phyloP scores from a whole-genome alignment of 202 grass and related monocot species.

The Musa balbisiana region DNA sequence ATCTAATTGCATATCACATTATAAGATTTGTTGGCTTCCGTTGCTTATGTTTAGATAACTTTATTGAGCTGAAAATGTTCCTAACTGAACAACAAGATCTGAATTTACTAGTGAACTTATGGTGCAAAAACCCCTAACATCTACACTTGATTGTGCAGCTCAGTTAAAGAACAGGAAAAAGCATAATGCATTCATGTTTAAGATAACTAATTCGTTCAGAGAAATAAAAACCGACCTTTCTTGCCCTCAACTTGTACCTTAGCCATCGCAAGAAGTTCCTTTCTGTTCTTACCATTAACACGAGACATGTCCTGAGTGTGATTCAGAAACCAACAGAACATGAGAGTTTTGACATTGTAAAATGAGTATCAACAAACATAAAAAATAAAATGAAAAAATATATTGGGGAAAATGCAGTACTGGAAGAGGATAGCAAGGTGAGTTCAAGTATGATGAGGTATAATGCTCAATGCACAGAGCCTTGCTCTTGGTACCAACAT shows the following conservation, averaged over 20 bases:
- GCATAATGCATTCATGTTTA: background rate
- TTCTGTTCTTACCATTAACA: slow-evolving; percentile 94
- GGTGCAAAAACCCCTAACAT: too few relatives aligned
- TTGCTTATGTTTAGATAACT: too few relatives aligned
- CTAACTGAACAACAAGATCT: too few relatives aligned
- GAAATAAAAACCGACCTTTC: slow-evolving; percentile 54
- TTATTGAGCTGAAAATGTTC: too few relatives aligned
- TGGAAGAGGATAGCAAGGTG: slow-evolving; percentile 95
- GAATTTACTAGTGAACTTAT: too few relatives aligned
- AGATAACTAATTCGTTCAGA: background rate
- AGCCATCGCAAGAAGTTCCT: slow-evolving; percentile 96
- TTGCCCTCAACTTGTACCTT: slow-evolving; percentile 91
- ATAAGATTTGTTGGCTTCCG: too few relatives aligned
- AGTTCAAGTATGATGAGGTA: slow-evolving; percentile 81
- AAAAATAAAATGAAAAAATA: slow-evolving; percentile 1
- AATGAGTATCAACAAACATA: slow-evolving; percentile 1
- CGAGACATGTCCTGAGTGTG: slow-evolving; percentile 74
- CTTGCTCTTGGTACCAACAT: slow-evolving; percentile 96
- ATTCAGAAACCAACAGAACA: slow-evolving; percentile 21
- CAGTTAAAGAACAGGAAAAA: too few relatives aligned
- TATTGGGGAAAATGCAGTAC: slow-evolving; percentile 37
- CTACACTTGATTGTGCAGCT: too few relatives aligned
- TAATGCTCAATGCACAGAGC: slow-evolving; percentile 93
- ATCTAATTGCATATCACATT: too few relatives aligned
- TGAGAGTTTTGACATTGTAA: slow-evolving; percentile 13